Base-by-base conservation (phyloP, 2,329 filamentous ascomycete species). In the Nannizziopsis arthrosporioides region DNA sequence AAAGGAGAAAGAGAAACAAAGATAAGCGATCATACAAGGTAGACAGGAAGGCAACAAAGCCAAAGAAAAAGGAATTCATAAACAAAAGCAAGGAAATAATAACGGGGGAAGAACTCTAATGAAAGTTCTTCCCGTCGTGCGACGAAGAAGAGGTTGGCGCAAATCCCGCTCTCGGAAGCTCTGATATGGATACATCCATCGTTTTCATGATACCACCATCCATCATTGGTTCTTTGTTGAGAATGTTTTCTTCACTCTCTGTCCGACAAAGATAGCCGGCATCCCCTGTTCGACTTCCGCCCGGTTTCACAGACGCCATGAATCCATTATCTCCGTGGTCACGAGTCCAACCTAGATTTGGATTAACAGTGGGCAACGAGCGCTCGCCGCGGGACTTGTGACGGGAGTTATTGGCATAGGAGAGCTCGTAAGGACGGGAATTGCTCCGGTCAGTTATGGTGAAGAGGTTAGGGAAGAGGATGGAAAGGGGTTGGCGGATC, bases 401-500 rank as follows among this genome's bases (percentile, higher is more conserved):
- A 9, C 46, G 17, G 9, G 40, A 43, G 18, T 32, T 35, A 8
- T n/a, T 15, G 34, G 19, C 22, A 27, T 48, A 48, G 11, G 42
- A 44, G 7, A 31, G 18, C 11, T 30, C 11, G 42, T 49, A 41
- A 17, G 35, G 27, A 4, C 36, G 15, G 5, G 46, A 49, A 19
- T 34, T 41, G 34, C 41, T 44, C 30, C 31, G 49, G 18, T 48
- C 38, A 31, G 47, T 41, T 17, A 14, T 9, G 49, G 44, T 19
- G 42, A 55, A 52, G 18, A 55, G 47, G n/a, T 39, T 36, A 3
- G 55, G 55, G 31, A 57, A 56, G 2, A 54, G 15, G 8, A 52
- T 50, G 34, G 53, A 48, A 6, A 67, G 56, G 1, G 61, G 57
- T n/a, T 57, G 56, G 36, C 61, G 58, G 42, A 62, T 58, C 56